Conservation (phyloP, 1,284 basidiomycete genomes). For the Microbotryomycetes sp. region DNA sequence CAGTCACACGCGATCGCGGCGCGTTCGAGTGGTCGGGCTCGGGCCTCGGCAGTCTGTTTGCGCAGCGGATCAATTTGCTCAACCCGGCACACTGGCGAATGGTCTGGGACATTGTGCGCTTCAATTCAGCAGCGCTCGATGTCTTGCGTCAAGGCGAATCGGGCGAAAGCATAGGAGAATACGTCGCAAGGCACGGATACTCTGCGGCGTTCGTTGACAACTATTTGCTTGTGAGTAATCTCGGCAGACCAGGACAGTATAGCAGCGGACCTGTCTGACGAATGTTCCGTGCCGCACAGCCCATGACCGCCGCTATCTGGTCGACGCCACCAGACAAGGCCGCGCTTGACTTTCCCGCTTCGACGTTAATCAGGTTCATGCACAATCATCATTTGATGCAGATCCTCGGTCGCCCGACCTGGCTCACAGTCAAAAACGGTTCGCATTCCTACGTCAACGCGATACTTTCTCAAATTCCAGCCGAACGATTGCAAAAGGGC, state of each 20-base stretch:
- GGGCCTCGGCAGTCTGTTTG: conserved; percentile 56
- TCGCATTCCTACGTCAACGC: conserved; percentile 62
- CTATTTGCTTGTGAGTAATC: conserved; percentile 61
- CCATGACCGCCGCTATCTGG: conserved; percentile 76
- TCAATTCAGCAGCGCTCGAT: conserved; percentile 59
- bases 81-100: conserved; percentile 65
- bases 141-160: conserved; percentile 33
- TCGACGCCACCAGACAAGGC: conserved; percentile 67
- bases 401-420: conserved; percentile 62
- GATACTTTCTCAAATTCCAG: conserved; percentile 53
- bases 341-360: conserved; percentile 62
- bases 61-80: conserved; percentile 55
- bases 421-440: conserved; percentile 68
- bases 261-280: neutral
- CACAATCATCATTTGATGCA: conserved; percentile 73
- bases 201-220: conserved; percentile 63
- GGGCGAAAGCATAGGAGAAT: conserved; percentile 55
- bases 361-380: conserved; percentile 67
- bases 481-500: conserved; percentile 55
- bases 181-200: conserved; percentile 60
- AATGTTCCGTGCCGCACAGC: conserved; percentile 44
- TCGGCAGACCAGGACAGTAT: neutral
- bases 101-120: conserved; percentile 67
- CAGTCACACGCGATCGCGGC: conserved; percentile 60
- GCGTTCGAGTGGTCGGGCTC: conserved; percentile 68